A percentile compares a stretch with the other conserved stretches of the same genome.
Evolutionary conservation across 208 protist genomes (phyloP).

Genomic region (Leishmania gerbilli): DNA sequence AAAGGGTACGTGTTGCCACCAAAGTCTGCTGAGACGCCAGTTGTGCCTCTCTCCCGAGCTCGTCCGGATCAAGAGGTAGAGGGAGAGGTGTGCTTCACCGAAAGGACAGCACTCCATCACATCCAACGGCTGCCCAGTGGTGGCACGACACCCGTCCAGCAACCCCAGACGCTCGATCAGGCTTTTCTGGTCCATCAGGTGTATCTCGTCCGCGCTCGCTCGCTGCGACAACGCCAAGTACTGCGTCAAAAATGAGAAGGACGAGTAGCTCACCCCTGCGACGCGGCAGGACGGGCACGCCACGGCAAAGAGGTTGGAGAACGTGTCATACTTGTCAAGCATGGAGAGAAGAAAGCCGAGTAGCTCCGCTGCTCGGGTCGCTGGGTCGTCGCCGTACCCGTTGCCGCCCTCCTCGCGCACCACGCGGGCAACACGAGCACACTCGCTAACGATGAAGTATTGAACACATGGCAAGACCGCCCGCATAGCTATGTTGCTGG

Average conservation of each 20-base stretch:
- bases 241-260: slow-evolving; percentile 4
- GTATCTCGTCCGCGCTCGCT: slow-evolving; percentile 7
- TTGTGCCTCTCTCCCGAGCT: neutral
- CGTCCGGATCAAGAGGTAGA: slow-evolving; percentile 14
- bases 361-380: slow-evolving; percentile 17
- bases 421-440: slow-evolving; percentile 30
- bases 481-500: neutral
- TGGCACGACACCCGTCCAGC: slow-evolving; percentile 9
- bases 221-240: slow-evolving; percentile 32
- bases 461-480: slow-evolving; percentile 33
- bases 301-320: slow-evolving; percentile 27
- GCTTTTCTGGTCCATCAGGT: neutral
- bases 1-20: slow-evolving; percentile 13
- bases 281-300: slow-evolving; percentile 42
- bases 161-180: slow-evolving; percentile 14
- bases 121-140: slow-evolving; percentile 4
- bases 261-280: slow-evolving; percentile 8
- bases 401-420: slow-evolving; percentile 22
- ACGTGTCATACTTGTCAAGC: neutral
- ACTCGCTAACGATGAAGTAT: slow-evolving; percentile 41
- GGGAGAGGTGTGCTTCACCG: slow-evolving; percentile 20
- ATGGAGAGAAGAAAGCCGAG: slow-evolving; percentile 27
- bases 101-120: slow-evolving; percentile 22
- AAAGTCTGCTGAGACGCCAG: neutral
- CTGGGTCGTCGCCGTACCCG: slow-evolving; percentile 15